A percentile compares a stretch with the other conserved stretches of the same genome.
Evolutionary conservation across 2,329 filamentous ascomycete genomes (phyloP).

Genomic region (Hypomyces perniciosus): DNA sequence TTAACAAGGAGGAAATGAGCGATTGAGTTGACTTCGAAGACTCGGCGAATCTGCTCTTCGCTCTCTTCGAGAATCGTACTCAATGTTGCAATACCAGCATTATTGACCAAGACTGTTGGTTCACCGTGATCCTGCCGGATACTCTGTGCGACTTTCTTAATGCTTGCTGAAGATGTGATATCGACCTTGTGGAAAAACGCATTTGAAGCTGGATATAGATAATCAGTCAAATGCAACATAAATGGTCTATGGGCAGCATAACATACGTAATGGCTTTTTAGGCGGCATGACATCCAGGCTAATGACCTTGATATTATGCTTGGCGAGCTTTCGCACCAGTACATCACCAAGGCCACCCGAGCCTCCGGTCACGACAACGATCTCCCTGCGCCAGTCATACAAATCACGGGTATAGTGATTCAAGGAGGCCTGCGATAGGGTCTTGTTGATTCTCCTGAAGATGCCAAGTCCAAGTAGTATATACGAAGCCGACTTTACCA

Average conservation of each 20-base stretch:
- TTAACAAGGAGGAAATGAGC: conserved; percentile 61
- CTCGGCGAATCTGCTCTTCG: conserved; percentile 55
- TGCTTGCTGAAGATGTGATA: conserved; percentile 52
- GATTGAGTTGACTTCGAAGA: conserved; percentile 66
- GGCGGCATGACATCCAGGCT: conserved; percentile 62
- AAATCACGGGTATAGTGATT: too few relatives aligned
- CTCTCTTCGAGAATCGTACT: conserved; percentile 54
- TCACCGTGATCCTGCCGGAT: conserved; percentile 53
- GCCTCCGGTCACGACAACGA: conserved; percentile 70
- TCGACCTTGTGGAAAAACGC: conserved; percentile 68
- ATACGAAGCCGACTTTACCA: too few relatives aligned
- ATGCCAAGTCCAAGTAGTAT: too few relatives aligned
- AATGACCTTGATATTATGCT: conserved; percentile 59
- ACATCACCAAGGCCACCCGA: conserved; percentile 65
- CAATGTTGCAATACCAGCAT: conserved; percentile 59
- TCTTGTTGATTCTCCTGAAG: too few relatives aligned
- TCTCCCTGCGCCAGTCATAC: conserved; percentile 62
- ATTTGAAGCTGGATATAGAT: conserved; percentile 31
- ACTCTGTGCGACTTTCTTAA: conserved; percentile 44
- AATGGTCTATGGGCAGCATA: conserved; percentile 2
- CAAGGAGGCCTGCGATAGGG: too few relatives aligned
- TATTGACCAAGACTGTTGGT: conserved; percentile 67
- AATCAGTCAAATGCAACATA: conserved; percentile 4
- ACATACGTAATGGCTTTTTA: background rate
- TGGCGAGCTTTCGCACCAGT: conserved; percentile 59